Evolutionary conservation across 1,284 basidiomycete genomes (phyloP), one percentile per base, ranked within the genome.

Genomic region (Anthracocystis panici-leucophaei): DNA sequence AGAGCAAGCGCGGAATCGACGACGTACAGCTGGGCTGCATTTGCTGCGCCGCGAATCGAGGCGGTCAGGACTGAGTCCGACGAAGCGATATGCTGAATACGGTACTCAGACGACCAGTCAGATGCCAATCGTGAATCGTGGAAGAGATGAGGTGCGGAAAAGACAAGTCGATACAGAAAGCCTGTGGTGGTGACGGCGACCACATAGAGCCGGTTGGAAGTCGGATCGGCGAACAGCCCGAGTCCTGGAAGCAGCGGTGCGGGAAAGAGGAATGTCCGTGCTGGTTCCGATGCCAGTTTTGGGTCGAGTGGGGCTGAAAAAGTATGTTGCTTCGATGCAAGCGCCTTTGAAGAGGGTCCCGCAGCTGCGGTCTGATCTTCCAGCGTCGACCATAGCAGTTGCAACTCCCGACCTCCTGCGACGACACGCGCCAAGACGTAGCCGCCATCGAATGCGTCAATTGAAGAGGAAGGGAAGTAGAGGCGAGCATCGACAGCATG

Each of bases 1-100:
- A 83, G 75, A 18, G 78, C 61, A 16, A 80, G 69, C 4, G 71
- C 78, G 2, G 74, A 69, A 48, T 81, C 75, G 49, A 75, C 65
- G 35, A 57, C 65, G 46, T 81, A 72, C 11, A 79, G 76, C 31
- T 65, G 62, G 5, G 80, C 64, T 11, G 75, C 68, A 25, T 71
- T 74, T 16, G 57, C 62, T 12, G 60, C 60, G 23, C 65, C 71
- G 16, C 60, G 57, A 2, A 60, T 23, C n/a, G 62, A 72, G 6
- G 62, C 52, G 4, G 65, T 31, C 18, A 64, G 29, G 10, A 60
- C 62, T 16, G 74, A 71, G 6, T 76, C 74, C 2, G 64, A 67
- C 9, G 68, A 64, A 21, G 63, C 56, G 18, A 81, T 66, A 25
- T 67, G 62, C 29, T 67, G 62, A 18, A 82, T 64, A 20, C 55